phyloP scores from a whole-genome alignment of 2,329 filamentous ascomycete genomes.

The Exophiala viscosa region DNA sequence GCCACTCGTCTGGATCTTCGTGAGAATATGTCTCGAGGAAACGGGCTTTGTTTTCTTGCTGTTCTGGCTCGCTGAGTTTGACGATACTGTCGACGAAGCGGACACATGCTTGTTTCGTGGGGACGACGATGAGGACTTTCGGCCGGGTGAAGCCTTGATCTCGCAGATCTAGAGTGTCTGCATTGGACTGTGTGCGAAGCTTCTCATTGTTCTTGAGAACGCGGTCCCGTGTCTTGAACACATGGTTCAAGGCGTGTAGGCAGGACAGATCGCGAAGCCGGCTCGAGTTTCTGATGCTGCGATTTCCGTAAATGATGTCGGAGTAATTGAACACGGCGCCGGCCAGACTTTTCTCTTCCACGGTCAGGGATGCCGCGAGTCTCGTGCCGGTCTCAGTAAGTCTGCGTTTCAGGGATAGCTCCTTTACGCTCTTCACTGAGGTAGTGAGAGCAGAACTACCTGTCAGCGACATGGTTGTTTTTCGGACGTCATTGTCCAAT shows the following conservation, averaged over 20 bases:
- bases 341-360: constrained; percentile 62
- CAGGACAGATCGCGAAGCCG: constrained; percentile 68
- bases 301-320: constrained; percentile 72
- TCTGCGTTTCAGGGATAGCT: constrained; percentile 63
- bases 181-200: constrained; percentile 62
- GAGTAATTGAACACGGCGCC: constrained; percentile 76
- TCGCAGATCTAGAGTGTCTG: constrained; percentile 65
- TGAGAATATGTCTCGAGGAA: constrained; percentile 80
- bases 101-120: constrained; percentile 81
- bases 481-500: constrained; percentile 30
- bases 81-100: constrained; percentile 74
- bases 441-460: neutral
- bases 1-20: constrained; percentile 61
- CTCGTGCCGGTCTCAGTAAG: constrained; percentile 55
- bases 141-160: constrained; percentile 96
- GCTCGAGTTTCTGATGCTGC: constrained; percentile 65
- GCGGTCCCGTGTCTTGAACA: constrained; percentile 87
- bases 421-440: constrained; percentile 8
- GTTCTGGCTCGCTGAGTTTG: constrained; percentile 72
- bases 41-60: constrained; percentile 90
- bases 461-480: constrained; percentile 6
- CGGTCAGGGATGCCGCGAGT: constrained; percentile 51
- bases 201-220: constrained; percentile 90
- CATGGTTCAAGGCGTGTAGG: constrained; percentile 84
- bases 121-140: constrained; percentile 85